Conservation (phyloP, 306 rosid genomes). For the Quercus gilva region DNA sequence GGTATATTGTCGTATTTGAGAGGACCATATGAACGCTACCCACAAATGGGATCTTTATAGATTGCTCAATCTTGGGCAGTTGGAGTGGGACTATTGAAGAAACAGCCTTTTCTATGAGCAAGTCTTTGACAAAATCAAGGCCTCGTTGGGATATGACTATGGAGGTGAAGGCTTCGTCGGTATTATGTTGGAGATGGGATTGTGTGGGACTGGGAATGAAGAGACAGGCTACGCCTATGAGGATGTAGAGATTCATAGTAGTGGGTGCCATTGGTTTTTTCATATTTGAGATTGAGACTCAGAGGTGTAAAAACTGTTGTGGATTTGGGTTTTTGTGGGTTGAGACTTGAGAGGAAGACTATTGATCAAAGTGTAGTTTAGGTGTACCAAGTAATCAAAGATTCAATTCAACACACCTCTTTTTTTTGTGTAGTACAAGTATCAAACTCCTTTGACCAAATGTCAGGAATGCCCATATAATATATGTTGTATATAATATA, state of each 20-base stretch:
- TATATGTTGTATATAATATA: too few species aligned
- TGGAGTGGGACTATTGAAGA: conserved; percentile 67
- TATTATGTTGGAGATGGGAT: background rate
- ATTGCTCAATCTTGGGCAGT: conserved; percentile 55
- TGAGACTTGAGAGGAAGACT: background rate
- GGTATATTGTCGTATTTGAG: conserved; percentile 60
- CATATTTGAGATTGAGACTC: background rate
- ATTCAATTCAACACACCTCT: too few species aligned
- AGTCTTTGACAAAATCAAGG: conserved; percentile 67
- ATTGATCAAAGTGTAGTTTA: background rate
- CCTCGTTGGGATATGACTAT: conserved; percentile 64
- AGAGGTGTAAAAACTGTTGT: conserved; percentile 6
- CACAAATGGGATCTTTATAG: conserved; percentile 56
- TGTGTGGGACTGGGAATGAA: conserved; percentile 31
- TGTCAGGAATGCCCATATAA: too few species aligned
- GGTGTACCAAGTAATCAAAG: background rate
- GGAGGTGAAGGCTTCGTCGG: conserved; percentile 55
- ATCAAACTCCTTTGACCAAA: too few species aligned
- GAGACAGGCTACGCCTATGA: conserved; percentile 32
- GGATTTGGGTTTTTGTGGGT: background rate
- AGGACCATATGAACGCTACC: conserved; percentile 57
- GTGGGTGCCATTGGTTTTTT: conserved; percentile 44
- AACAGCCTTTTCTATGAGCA: conserved; percentile 56
- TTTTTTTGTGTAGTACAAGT: too few species aligned
- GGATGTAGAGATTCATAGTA: conserved; percentile 35